Percentiles rank a stretch among this genome's conserved stretches.
phyloP scores from a whole-genome alignment of 768 basidiomycete species.

The Melanogaster broomeanus region DNA sequence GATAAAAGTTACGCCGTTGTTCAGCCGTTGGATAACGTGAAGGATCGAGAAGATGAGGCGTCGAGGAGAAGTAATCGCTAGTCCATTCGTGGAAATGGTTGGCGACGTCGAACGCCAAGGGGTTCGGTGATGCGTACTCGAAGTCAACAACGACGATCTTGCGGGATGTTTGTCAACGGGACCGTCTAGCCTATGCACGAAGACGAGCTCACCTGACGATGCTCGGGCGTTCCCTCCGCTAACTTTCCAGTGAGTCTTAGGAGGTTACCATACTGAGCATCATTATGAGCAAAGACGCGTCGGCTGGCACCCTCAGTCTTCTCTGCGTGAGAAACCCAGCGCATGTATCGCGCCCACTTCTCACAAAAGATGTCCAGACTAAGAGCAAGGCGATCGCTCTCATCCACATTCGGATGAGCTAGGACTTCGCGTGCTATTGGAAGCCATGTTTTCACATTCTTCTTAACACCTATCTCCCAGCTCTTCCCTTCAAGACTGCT shows the following conservation, averaged over 20 bases:
- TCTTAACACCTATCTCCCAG: slow-evolving; percentile 60
- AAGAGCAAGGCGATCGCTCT: slow-evolving; percentile 50
- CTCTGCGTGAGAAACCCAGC: slow-evolving; percentile 68
- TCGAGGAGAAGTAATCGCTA: slow-evolving; percentile 77
- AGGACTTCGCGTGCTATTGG: slow-evolving; percentile 74
- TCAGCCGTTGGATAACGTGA: slow-evolving; percentile 69
- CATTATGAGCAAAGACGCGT: slow-evolving; percentile 89
- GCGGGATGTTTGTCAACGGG: slow-evolving; percentile 15
- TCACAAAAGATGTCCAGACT: slow-evolving; percentile 63
- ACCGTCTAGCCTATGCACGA: not conserved
- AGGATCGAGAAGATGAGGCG: slow-evolving; percentile 65
- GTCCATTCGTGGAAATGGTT: slow-evolving; percentile 99
- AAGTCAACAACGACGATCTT: slow-evolving; percentile 97
- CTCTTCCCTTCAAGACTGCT: slow-evolving; percentile 44
- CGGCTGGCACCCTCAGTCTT: slow-evolving; percentile 57
- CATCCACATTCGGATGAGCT: slow-evolving; percentile 51
- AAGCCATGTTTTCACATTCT: slow-evolving; percentile 75
- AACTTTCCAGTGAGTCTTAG: slow-evolving; percentile 60
- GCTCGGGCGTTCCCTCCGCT: slow-evolving; percentile 61
- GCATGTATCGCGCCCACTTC: slow-evolving; percentile 69
- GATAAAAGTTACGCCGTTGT: slow-evolving; percentile 83
- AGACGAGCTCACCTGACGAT: slow-evolving; percentile 63
- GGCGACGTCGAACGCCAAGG: slow-evolving; percentile 93
- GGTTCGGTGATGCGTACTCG: slow-evolving; percentile 93
- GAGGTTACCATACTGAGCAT: slow-evolving; percentile 94